A percentile compares a stretch with the other conserved stretches of the same genome.
Conservation (phyloP, 2,329 filamentous ascomycete species). For the Aspergillus chevalieri region DNA sequence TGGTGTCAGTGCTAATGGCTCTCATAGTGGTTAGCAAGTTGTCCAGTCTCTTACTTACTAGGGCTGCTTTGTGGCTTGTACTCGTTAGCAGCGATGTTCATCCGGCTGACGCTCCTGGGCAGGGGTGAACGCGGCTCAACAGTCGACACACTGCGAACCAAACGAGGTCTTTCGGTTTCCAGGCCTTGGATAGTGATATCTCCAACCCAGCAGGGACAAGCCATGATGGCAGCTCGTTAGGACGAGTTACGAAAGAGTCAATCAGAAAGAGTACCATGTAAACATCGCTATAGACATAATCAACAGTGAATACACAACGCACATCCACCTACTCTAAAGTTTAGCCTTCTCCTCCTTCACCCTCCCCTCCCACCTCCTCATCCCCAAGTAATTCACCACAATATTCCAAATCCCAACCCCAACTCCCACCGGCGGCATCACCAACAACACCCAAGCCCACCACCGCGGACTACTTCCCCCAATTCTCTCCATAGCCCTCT, state of each 20-base stretch:
- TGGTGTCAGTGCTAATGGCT: no score
- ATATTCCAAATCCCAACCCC: conserved; percentile 64
- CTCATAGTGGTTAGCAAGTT: background rate
- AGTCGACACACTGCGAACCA: conserved; percentile 3
- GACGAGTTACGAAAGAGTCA: background rate
- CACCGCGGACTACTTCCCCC: conserved; percentile 62
- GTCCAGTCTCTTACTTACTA: background rate
- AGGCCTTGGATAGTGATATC: conserved; percentile 6
- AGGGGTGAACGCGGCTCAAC: conserved; percentile 1
- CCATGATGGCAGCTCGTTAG: conserved; percentile 1
- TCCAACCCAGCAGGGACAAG: conserved; percentile 5
- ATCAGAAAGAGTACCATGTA: background rate
- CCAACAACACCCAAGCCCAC: conserved; percentile 69
- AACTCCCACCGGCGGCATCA: conserved; percentile 69
- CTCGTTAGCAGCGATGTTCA: background rate
- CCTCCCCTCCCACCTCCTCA: conserved; percentile 62
- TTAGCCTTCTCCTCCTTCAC: conserved; percentile 55
- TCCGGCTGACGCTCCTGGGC: conserved; percentile 5
- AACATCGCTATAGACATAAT: background rate
- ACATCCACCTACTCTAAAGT: conserved; percentile 23
- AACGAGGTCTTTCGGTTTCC: conserved; percentile 7
- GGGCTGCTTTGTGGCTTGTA: background rate
- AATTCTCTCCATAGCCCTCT: conserved; percentile 59
- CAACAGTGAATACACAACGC: background rate
- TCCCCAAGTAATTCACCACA: conserved; percentile 64